Percentiles rank a stretch among this genome's conserved stretches.
phyloP scores from a whole-genome alignment of 140 eudicot genomes.

The Anethum foeniculum region DNA sequence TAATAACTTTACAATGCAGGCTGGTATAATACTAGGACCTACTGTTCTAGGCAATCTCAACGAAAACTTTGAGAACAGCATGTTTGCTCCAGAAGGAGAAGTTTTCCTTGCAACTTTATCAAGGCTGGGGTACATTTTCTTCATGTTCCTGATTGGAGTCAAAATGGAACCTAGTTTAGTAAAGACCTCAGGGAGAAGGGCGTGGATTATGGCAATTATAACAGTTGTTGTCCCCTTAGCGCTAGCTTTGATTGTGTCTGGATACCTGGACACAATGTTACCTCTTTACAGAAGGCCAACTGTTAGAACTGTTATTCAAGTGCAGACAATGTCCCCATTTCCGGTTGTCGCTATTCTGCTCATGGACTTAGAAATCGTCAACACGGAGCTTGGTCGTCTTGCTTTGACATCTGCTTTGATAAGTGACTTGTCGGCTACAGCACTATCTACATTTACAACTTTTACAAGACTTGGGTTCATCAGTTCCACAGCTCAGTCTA shows the following conservation, averaged over 20 bases:
- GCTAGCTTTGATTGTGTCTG: neutral
- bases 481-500: neutral
- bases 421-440: constrained; percentile 21
- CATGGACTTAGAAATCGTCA: constrained; percentile 37
- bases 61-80: neutral
- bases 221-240: constrained; percentile 12
- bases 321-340: constrained; percentile 24
- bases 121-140: constrained; percentile 35
- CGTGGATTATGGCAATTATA: constrained; percentile 29
- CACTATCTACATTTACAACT: neutral
- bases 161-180: constrained; percentile 31
- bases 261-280: neutral
- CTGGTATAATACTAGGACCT: constrained; percentile 41
- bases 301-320: neutral
- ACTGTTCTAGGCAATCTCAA: constrained; percentile 18
- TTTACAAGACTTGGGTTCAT: constrained; percentile 6
- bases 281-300: constrained; percentile 20
- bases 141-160: constrained; percentile 38
- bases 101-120: constrained; percentile 24
- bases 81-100: constrained; percentile 34
- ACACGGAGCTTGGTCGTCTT: constrained; percentile 47
- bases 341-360: constrained; percentile 37
- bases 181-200: constrained; percentile 23
- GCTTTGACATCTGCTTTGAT: constrained; percentile 34
- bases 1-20: constrained; percentile 18